These are phyloP conservation scores for Sugiyamaella castrensis DNA, from an alignment of 1,139 yeast species.

Conservation along the genomic window DNA sequence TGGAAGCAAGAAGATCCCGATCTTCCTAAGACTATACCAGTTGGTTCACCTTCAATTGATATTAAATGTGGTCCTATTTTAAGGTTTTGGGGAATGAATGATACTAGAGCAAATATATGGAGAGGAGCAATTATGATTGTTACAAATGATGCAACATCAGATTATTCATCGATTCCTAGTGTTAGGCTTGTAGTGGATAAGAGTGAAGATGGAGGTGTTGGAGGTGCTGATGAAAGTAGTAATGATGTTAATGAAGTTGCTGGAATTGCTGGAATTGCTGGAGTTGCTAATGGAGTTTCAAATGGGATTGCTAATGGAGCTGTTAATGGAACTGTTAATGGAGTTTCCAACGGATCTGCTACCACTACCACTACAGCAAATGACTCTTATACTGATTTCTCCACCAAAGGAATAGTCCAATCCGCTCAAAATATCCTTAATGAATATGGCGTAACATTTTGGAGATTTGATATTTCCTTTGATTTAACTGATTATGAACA, in stretches of 20 bases:
- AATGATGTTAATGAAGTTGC: background rate
- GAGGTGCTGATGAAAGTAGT: no score
- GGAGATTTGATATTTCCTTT: no score
- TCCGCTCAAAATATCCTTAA: slow-evolving; percentile 4
- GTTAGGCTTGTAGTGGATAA: no score
- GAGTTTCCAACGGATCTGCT: background rate
- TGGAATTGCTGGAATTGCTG: background rate
- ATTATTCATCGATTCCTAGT: slow-evolving; percentile 26
- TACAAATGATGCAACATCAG: slow-evolving; percentile 42
- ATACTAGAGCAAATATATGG: slow-evolving; percentile 50
- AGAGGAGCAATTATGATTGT: slow-evolving; percentile 66
- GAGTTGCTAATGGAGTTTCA: background rate
- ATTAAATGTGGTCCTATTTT: slow-evolving; percentile 76
- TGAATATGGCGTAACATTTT: slow-evolving; percentile 50
- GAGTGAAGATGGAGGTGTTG: no score
- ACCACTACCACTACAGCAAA: background rate
- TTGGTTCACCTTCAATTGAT: slow-evolving; percentile 41
- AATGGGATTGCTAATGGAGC: background rate
- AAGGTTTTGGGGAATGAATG: slow-evolving; percentile 60
- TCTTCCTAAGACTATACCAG: slow-evolving; percentile 9
- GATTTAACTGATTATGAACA: slow-evolving; percentile 51
- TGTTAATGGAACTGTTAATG: background rate
- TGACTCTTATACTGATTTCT: background rate
- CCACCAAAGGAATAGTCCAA: no score
- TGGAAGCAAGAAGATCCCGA: slow-evolving; percentile 11